Evolutionary conservation across 2,329 filamentous ascomycete genomes (phyloP).

Genomic region (Ophiostoma quercus): DNA sequence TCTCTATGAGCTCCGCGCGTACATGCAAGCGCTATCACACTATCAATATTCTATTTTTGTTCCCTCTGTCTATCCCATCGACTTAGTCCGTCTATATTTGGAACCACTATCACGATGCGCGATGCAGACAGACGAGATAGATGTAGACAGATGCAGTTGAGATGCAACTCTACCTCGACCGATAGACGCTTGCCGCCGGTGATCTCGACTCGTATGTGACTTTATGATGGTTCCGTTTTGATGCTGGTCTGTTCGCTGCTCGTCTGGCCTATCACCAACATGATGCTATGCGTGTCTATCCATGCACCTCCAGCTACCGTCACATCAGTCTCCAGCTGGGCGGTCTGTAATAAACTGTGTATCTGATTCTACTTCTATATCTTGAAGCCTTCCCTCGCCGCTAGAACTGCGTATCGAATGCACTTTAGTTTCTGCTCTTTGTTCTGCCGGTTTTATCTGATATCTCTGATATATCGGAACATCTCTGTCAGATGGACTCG

Average conservation of each 20-base stretch:
- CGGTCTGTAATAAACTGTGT: background rate
- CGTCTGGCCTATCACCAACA: background rate
- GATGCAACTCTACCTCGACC: background rate
- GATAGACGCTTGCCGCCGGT: background rate
- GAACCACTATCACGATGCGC: constrained; percentile 1
- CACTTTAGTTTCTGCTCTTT: background rate
- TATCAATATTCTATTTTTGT: background rate
- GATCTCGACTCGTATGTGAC: background rate
- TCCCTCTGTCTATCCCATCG: too few species aligned
- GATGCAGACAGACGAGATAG: background rate
- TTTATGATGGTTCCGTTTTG: background rate
- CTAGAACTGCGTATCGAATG: background rate
- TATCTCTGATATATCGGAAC: background rate
- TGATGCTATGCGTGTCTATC: background rate
- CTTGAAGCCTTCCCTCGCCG: background rate
- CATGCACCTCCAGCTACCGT: constrained; percentile 1
- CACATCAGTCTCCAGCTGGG: background rate
- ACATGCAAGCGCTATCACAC: background rate
- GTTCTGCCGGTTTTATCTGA: background rate
- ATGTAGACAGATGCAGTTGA: background rate
- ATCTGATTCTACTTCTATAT: background rate
- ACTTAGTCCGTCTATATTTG: background rate
- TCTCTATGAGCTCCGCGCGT: background rate
- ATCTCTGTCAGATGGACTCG: background rate
- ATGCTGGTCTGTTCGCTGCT: background rate